Base-by-base conservation (phyloP, 2,329 filamentous ascomycete species). In the Cordyceps cateniannulata region DNA sequence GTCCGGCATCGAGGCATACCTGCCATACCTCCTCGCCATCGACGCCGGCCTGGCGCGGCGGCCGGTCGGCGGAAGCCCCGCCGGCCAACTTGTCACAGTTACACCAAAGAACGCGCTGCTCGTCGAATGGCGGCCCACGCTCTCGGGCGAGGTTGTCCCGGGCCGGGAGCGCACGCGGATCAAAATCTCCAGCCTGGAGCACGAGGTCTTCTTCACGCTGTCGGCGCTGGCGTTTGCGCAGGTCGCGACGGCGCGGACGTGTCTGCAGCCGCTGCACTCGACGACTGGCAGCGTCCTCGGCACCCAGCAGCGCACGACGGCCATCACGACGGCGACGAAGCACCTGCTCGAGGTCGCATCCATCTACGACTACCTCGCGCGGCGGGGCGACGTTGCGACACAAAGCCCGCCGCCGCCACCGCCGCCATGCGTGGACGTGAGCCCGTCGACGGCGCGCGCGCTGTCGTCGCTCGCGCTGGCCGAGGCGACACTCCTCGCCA, bases 401-500 rank as follows among this genome's bases (percentile, higher is more conserved):
- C n/a, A n/a, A 18, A 8, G 40, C 72, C 42, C 64, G 54, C 62
- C 71, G 50, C 68, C 70, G 5, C 32, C 32, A 12, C 66, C 71
- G 27, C 72, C 78, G 5, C 79, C 83, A 1, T 82, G 78, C 66
- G 71, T 77, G 3, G 84, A 87, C 68, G 77, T 87, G 22, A 69
- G 79, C 2, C 79, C 82, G 7, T 69, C 80, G 2, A 80, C 78
- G 8, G 76, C 82, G 18, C 78, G 81, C 57, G 84, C 81, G 1
- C 80, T 90, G 60, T 77, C 84, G 3, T 82, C 81, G 12, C 79
- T 97, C 3, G 86, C 91, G 0, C 80, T 95, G 35, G 91, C 93
- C 2, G 93, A 97, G 74, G 93, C 93, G 0, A 97, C 93, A 0
- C 81, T 98, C 1, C 83, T 97, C 1, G 91, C 91, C 0, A 91